A percentile compares a stretch with the other conserved stretches of the same genome.
phyloP scores from a whole-genome alignment of 768 basidiomycete genomes.

The Candolleomyces aberdarensis region DNA sequence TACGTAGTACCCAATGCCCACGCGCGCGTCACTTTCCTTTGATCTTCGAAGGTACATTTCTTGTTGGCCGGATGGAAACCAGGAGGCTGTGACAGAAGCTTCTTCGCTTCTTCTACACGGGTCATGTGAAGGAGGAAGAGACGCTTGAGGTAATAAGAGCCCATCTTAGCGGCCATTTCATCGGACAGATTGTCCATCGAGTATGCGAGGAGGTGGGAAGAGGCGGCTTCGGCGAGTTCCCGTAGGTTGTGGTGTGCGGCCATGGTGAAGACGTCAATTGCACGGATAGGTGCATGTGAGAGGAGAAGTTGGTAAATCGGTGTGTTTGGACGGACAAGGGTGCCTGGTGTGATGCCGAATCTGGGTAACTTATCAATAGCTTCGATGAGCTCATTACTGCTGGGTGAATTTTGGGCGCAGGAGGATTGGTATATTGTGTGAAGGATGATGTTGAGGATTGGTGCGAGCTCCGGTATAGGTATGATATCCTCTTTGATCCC shows the following conservation, averaged over 20 bases:
- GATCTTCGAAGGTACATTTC: constrained; percentile 18
- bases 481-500: constrained; percentile 25
- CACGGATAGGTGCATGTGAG: constrained; percentile 23
- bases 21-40: constrained; percentile 19
- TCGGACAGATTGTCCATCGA: constrained; percentile 28
- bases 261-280: constrained; percentile 37
- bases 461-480: constrained; percentile 39
- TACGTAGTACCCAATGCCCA: constrained; percentile 24
- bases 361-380: constrained; percentile 34
- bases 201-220: constrained; percentile 33
- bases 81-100: constrained; percentile 16
- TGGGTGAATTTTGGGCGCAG: constrained; percentile 47
- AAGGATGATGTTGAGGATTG: constrained; percentile 48
- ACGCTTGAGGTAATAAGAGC: constrained; percentile 33
- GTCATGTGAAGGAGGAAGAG: constrained; percentile 32
- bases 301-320: constrained; percentile 22
- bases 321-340: constrained; percentile 18
- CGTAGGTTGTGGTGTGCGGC: constrained; percentile 26
- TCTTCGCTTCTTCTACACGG: constrained; percentile 30
- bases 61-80: constrained; percentile 12
- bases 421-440: constrained; percentile 50
- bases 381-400: constrained; percentile 39
- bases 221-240: constrained; percentile 33
- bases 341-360: constrained; percentile 17
- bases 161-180: constrained; percentile 28